These are phyloP conservation scores for Colletotrichum higginsianum DNA, from an alignment of 2,329 filamentous ascomycete species.

Conservation along the genomic window DNA sequence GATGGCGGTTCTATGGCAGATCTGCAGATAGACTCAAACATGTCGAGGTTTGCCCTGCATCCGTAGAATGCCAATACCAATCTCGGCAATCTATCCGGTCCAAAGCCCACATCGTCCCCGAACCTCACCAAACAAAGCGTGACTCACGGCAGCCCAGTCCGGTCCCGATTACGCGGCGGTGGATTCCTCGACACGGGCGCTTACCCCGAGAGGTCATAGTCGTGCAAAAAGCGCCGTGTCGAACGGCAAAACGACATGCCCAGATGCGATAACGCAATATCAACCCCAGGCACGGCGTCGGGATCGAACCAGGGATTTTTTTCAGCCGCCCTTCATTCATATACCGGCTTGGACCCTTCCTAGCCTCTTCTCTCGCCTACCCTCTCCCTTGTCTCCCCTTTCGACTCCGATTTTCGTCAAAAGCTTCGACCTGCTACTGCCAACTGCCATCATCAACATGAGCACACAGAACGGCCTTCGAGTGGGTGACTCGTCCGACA, in stretches of 20 bases:
- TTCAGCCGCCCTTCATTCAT: slow-evolving; percentile 16
- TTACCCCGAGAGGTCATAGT: slow-evolving; percentile 37
- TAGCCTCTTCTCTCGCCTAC: too few species aligned
- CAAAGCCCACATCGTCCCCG: slow-evolving; percentile 30
- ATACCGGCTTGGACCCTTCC: slow-evolving; percentile 6
- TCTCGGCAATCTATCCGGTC: slow-evolving; percentile 41
- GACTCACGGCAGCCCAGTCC: slow-evolving; percentile 32
- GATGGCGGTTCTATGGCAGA: not conserved
- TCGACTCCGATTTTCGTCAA: slow-evolving; percentile 2
- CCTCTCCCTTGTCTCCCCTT: not conserved
- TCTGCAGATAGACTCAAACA: not conserved
- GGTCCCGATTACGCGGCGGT: slow-evolving; percentile 40
- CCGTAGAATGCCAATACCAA: slow-evolving; percentile 24
- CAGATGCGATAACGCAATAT: slow-evolving; percentile 38
- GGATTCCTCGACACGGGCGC: slow-evolving; percentile 23
- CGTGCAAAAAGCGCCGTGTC: slow-evolving; percentile 22
- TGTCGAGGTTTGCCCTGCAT: not conserved
- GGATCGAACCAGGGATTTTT: slow-evolving; percentile 9
- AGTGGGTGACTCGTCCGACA: slow-evolving; percentile 37
- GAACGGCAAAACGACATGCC: slow-evolving; percentile 31
- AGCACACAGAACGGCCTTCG: slow-evolving; percentile 28
- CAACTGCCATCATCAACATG: slow-evolving; percentile 12
- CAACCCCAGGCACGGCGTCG: slow-evolving; percentile 20
- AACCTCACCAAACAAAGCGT: slow-evolving; percentile 36
- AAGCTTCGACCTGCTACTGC: not conserved